Evolutionary conservation across 805 yeast species (phyloP), one percentile per base, ranked within the genome.

Genomic region (Brettanomyces bruxellensis): DNA sequence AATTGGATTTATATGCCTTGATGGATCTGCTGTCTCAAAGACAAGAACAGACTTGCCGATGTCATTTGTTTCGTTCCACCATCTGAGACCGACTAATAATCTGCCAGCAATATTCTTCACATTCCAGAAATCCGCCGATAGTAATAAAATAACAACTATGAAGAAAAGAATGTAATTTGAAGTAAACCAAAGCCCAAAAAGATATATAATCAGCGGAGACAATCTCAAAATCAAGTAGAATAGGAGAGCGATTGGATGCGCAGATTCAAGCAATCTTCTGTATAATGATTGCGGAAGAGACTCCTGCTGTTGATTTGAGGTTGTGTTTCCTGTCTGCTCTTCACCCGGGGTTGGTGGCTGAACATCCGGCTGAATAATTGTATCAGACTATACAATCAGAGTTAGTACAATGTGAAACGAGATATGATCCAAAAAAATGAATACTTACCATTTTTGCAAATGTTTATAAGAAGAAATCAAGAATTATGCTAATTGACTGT

Each of bases 101-200:
- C 98, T 70, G 1, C 99, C 99, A 22, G 95, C 73, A 25, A 91
- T 85, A 64, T 91, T 91, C 60, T 91, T 93, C 24, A 87, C 80
- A 59, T 86, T 84, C 95, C 97, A 91, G 59, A 91, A 91, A 62
- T 91, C 99, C 1, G 88, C 87, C 0, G 96, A 86, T 22, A 87
- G 72, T 18, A 89, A 67, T 14, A 93, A 67, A 2, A 90, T 78
- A 23, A 88, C 81, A 5, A 80, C 62, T 13, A 91, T 89, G 70
- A 93, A 91, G 56, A 87, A 79, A 38, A 87, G 69, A 12, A 86
- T 83, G 59, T 79, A 82, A 53, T 75, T 75, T 45, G 99, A 73
- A 5, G 88, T 78, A 61, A 87, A 75, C 41, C 86, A 62, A 49
- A 78, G 67, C 0, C 95, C 95, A 52, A 86, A 78, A 5, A 87